These are phyloP conservation scores for Martiniozyma asiatica DNA, from an alignment of 1,139 yeast species.

Conservation along the genomic window DNA sequence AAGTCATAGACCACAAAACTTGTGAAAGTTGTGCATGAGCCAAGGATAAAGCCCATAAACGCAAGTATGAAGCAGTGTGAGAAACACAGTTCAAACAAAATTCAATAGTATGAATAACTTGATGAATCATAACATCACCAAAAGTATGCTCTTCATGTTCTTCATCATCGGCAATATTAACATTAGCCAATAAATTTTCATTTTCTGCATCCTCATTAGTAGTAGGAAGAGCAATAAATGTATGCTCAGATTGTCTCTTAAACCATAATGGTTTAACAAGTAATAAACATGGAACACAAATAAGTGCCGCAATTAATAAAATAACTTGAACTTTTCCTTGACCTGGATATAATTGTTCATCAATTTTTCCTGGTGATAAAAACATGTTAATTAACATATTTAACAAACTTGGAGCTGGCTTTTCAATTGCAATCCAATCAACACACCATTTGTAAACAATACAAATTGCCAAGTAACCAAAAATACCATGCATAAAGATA, in stretches of 20 bases:
- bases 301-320: constrained; percentile 45
- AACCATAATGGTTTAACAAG: constrained; percentile 52
- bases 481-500: constrained; percentile 72
- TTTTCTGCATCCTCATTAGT: constrained; percentile 9
- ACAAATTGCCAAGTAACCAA: constrained; percentile 62
- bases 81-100: constrained; percentile 70
- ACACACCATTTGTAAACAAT: constrained; percentile 72
- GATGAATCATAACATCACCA: constrained; percentile 71
- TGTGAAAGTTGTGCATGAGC: constrained; percentile 72
- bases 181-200: constrained; percentile 23
- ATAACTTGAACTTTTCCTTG: constrained; percentile 53
- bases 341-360: constrained; percentile 51
- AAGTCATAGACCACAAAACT: constrained; percentile 72
- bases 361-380: constrained; percentile 62
- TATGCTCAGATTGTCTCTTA: constrained; percentile 20
- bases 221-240: constrained; percentile 14
- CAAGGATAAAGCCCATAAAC: constrained; percentile 70
- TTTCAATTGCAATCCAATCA: constrained; percentile 57
- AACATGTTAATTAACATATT: constrained; percentile 79
- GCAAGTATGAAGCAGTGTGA: constrained; percentile 66
- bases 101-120: constrained; percentile 70
- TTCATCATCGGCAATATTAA: constrained; percentile 29
- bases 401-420: constrained; percentile 70
- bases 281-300: constrained; percentile 70
- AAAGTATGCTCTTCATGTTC: constrained; percentile 47